A percentile compares a stretch with the other conserved stretches of the same genome.
phyloP scores from a whole-genome alignment of 2,329 filamentous ascomycete species.

The Thielaviopsis musarum region DNA sequence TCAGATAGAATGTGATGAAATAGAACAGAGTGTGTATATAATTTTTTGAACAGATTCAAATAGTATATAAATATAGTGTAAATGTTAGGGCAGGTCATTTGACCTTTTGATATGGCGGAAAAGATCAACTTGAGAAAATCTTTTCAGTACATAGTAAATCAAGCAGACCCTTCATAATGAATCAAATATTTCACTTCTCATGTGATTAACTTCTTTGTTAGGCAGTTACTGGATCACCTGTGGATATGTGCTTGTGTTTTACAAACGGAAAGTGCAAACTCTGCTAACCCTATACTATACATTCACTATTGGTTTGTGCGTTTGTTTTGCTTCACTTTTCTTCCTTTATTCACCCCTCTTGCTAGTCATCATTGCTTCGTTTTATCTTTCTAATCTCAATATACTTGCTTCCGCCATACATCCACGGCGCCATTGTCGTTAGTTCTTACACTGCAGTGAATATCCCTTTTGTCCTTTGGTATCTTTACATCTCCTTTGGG shows the following conservation, averaged over 20 bases:
- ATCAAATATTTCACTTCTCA: background rate
- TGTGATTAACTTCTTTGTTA: background rate
- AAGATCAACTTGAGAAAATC: too few relatives aligned
- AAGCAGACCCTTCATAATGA: too few relatives aligned
- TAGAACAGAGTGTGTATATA: too few relatives aligned
- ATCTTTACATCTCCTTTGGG: background rate
- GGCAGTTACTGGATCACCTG: background rate
- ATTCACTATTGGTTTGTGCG: background rate
- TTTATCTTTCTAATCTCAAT: background rate
- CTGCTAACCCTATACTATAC: background rate
- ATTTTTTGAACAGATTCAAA: too few relatives aligned
- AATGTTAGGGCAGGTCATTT: too few relatives aligned
- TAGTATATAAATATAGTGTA: too few relatives aligned
- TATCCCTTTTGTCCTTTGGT: background rate
- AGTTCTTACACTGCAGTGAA: background rate
- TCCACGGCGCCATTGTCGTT: background rate
- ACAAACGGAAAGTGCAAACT: background rate
- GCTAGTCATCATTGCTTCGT: background rate
- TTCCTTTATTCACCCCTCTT: background rate
- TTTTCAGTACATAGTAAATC: too few relatives aligned
- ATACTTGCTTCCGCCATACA: background rate
- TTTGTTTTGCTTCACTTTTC: background rate
- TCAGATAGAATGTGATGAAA: too few relatives aligned
- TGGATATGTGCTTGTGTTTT: background rate
- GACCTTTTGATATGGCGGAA: too few relatives aligned